A percentile compares a stretch with the other conserved stretches of the same genome.
phyloP scores from a whole-genome alignment of 306 rosid species.

The Trifolium subterraneum region DNA sequence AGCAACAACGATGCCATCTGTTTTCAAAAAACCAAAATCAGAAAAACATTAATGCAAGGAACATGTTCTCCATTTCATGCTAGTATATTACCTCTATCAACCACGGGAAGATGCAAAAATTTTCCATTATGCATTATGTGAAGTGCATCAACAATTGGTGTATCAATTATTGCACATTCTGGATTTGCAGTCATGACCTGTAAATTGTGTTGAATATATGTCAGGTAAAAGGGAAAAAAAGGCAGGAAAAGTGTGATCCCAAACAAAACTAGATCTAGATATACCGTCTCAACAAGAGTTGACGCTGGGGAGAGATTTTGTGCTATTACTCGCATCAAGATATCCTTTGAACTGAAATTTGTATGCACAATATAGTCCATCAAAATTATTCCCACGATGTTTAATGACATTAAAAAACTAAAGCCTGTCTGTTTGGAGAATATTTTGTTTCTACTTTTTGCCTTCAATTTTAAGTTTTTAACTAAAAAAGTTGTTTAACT shows the following conservation, averaged over 20 bases:
- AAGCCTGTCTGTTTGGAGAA: neutral
- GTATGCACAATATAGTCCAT: constrained; percentile 23
- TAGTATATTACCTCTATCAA: constrained; percentile 71
- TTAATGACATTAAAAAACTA: constrained; percentile 11
- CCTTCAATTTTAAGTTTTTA: neutral
- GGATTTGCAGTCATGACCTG: constrained; percentile 98
- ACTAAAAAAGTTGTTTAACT: neutral
- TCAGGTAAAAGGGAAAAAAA: constrained; percentile 14
- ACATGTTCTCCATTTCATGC: constrained; percentile 3
- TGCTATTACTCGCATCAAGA: constrained; percentile 91
- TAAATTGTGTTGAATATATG: constrained; percentile 35
- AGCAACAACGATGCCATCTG: constrained; percentile 84
- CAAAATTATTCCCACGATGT: constrained; percentile 14
- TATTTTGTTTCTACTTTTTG: neutral
- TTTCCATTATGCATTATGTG: constrained; percentile 94
- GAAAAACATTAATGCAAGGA: constrained; percentile 29
- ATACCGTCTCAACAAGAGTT: constrained; percentile 89
- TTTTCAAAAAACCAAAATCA: constrained; percentile 44
- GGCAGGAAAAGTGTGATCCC: neutral
- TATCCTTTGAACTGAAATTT: constrained; percentile 81
- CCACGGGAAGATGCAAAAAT: constrained; percentile 88
- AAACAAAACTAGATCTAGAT: constrained; percentile 6
- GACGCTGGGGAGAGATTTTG: constrained; percentile 75
- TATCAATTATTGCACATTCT: constrained; percentile 79
- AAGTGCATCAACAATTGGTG: constrained; percentile 94